A percentile compares a stretch with the other conserved stretches of the same genome.
Conservation (phyloP, 352 stramenopile species). For the Phytophthora fragariaefolia region DNA sequence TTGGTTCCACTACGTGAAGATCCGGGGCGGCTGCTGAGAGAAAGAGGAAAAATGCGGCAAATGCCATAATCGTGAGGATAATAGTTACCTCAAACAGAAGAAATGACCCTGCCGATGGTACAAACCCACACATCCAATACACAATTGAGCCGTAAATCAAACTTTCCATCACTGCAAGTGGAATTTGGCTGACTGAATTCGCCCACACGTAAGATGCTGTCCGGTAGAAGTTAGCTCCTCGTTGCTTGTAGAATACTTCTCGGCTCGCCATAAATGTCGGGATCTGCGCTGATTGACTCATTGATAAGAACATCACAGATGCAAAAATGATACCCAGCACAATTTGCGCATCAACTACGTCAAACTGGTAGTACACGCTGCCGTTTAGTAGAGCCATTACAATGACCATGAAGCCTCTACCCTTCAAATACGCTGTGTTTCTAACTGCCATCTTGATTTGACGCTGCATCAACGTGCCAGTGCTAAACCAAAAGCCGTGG, state of each 20-base stretch:
- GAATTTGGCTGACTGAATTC: conserved; percentile 34
- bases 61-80: conserved; percentile 42
- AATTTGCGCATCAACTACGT: conserved; percentile 31
- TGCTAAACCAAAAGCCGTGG: conserved; percentile 31
- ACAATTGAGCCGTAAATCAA: conserved; percentile 76
- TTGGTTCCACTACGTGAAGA: conserved; percentile 39
- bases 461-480: conserved; percentile 37
- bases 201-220: conserved; percentile 66
- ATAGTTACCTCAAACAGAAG: conserved; percentile 47
- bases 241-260: conserved; percentile 82
- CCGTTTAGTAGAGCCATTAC: conserved; percentile 47
- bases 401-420: conserved; percentile 36
- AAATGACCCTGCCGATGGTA: conserved; percentile 25
- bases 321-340: conserved; percentile 80
- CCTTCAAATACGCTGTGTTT: conserved; percentile 42
- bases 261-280: conserved; percentile 68
- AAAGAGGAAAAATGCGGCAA: conserved; percentile 53
- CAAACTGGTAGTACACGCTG: conserved; percentile 49
- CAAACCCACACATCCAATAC: conserved; percentile 81
- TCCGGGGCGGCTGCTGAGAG: conserved; percentile 34
- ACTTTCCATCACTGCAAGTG: conserved; percentile 49
- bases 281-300: conserved; percentile 73
- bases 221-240: conserved; percentile 74
- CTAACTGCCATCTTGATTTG: conserved; percentile 59
- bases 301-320: conserved; percentile 68